Conservation (phyloP, 2,329 filamentous ascomycete species). For the Diaporthe ilicicola region DNA sequence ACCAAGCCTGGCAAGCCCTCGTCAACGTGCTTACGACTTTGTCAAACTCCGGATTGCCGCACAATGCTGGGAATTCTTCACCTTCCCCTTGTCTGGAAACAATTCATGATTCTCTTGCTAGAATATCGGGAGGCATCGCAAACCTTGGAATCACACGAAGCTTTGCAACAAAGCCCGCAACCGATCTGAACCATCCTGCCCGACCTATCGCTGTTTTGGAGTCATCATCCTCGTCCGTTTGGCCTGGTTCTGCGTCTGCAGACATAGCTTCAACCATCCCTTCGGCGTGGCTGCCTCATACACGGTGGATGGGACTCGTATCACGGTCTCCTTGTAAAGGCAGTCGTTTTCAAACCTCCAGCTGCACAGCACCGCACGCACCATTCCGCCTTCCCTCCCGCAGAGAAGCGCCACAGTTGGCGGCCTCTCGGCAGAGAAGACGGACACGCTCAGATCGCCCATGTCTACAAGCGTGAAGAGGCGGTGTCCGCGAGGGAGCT, state of each 20-base stretch:
- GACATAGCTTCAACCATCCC: conserved; percentile 36
- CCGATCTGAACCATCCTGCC: too few species aligned
- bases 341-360: conserved; percentile 38
- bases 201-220: neutral
- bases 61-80: too few species aligned
- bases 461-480: conserved; percentile 45
- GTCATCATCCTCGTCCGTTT: neutral
- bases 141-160: too few species aligned
- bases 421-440: conserved; percentile 42
- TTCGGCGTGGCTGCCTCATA: conserved; percentile 36
- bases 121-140: too few species aligned
- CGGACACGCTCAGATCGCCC: conserved; percentile 41
- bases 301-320: conserved; percentile 35
- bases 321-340: conserved; percentile 37
- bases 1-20: neutral
- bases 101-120: too few species aligned
- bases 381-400: conserved; percentile 43
- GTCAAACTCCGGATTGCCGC: too few species aligned
- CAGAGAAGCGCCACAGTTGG: conserved; percentile 42
- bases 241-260: conserved; percentile 32
- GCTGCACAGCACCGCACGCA: conserved; percentile 40
- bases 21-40: neutral
- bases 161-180: too few species aligned
- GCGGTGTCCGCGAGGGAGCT: conserved; percentile 34
- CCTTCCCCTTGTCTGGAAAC: too few species aligned